Percentiles rank a stretch among this genome's conserved stretches.
phyloP scores from a whole-genome alignment of 2,329 filamentous ascomycete species.

The Juglanconis oblonga region DNA sequence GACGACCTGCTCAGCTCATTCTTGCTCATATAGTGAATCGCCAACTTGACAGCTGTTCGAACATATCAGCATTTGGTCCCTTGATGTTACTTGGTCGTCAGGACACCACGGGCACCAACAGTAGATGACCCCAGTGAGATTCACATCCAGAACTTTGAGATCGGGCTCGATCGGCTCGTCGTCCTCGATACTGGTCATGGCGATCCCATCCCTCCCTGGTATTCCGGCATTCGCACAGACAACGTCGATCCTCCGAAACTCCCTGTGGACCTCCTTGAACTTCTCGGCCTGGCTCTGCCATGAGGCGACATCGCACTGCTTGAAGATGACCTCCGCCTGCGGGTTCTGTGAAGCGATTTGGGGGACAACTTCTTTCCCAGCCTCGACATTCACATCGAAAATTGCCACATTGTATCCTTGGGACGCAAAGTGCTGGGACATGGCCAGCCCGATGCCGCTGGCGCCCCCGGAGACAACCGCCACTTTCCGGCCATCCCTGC shows the following conservation, averaged over 20 bases:
- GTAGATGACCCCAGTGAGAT: conserved; percentile 40
- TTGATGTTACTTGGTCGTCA: neutral
- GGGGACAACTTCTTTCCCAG: conserved; percentile 24
- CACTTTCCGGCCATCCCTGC: conserved; percentile 19
- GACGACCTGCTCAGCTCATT: conserved; percentile 20
- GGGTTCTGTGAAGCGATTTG: conserved; percentile 27
- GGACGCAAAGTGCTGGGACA: conserved; percentile 33
- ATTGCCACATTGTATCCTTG: conserved; percentile 31
- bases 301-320: conserved; percentile 34
- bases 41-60: conserved; percentile 44
- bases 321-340: conserved; percentile 26
- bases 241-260: conserved; percentile 35
- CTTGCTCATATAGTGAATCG: conserved; percentile 47
- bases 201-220: conserved; percentile 35
- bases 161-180: conserved; percentile 32
- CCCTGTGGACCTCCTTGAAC: conserved; percentile 25
- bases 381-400: conserved; percentile 29
- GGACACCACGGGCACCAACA: conserved; percentile 30
- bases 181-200: conserved; percentile 24
- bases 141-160: conserved; percentile 36
- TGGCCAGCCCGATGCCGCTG: conserved; percentile 33
- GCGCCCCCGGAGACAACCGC: conserved; percentile 35
- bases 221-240: conserved; percentile 51
- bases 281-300: conserved; percentile 31
- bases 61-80: neutral